Evolutionary conservation across 495 filamentous ascomycete genomes (phyloP), one percentile per base, ranked within the genome.

Genomic region (Beverwykella pulmonaria): DNA sequence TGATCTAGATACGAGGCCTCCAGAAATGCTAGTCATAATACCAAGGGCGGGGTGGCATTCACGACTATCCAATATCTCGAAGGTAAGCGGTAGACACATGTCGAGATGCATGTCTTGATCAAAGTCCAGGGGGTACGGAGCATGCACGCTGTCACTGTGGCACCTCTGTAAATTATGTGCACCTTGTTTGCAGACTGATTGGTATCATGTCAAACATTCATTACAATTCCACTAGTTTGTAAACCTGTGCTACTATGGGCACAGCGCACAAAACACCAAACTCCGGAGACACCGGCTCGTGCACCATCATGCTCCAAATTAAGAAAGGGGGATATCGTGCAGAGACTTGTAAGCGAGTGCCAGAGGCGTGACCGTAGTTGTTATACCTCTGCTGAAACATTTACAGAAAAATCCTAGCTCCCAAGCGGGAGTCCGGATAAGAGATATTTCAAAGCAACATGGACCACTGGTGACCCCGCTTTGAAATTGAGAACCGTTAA

Each of bases 321-420:
- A 41, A 36, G 22, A 62, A 62, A 44, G 32, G 49, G 46, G 32
- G 48, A 61, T 61, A 61, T 61, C 29, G 25, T 26, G 46, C 23
- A 61, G 30, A 52, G 26, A 34, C 15, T 46, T 52, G 58, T 50
- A 53, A 53, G 52, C 32, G 30, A 32, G 53, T 20, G 25, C 6
- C 53, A 36, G 30, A 8, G 19, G 9, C 26, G 48, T 52, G 48
- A 52, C 26, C 22, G 22, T 4, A 52, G 58, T 23, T 25, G 47
- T 1, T 46, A 61, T 61, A 14, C 32, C 44, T 53, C 47, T 26
- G 36, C 46, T n/a, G 48, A 52, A 30, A 50, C 25, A 61, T 61
- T 36, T 53, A 63, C 59, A 63, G 12, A 20, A 63, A 63, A 39
- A 7, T 39, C 23, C 25, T 29, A 53, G 22, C 8, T 39, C 57